A percentile compares a stretch with the other conserved stretches of the same genome.
Evolutionary conservation across 73 alveolate genomes (phyloP).

Genomic region (Tetrahymena thermophila): DNA sequence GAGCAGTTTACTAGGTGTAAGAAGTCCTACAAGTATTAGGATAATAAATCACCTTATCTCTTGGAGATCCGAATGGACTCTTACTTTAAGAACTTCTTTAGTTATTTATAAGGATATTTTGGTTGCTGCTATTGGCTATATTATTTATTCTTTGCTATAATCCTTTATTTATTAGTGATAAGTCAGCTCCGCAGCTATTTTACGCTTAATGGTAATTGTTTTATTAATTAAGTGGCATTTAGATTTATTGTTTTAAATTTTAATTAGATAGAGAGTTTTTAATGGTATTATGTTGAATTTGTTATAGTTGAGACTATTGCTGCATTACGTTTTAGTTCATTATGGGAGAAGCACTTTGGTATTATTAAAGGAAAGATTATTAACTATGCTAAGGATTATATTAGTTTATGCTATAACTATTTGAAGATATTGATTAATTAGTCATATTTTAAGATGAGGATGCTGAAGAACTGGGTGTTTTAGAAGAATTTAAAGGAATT

Average conservation of each 20-base stretch:
- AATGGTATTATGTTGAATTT: not conserved
- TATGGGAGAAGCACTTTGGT: not conserved
- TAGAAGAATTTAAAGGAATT: not conserved
- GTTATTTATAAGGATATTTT: not conserved
- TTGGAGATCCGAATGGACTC: not conserved
- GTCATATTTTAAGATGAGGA: not conserved
- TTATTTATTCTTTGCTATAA: not conserved
- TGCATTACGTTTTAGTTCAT: not conserved
- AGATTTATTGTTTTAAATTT: not conserved
- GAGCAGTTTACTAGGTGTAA: not conserved
- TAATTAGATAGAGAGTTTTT: not conserved
- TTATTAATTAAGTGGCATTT: not conserved
- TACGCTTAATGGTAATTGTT: not conserved
- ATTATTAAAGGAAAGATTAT: not conserved
- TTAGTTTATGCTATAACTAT: not conserved
- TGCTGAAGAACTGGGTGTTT: not conserved
- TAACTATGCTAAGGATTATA: not conserved
- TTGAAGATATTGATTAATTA: not conserved
- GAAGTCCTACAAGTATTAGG: not conserved
- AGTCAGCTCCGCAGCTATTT: not conserved
- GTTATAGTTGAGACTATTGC: not conserved
- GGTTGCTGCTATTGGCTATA: not conserved
- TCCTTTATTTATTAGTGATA: not conserved
- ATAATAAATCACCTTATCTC: not conserved
- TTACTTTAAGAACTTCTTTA: not conserved